These are phyloP conservation scores for Leishmania martiniquensis DNA, from an alignment of 208 protist genomes.

Conservation along the genomic window DNA sequence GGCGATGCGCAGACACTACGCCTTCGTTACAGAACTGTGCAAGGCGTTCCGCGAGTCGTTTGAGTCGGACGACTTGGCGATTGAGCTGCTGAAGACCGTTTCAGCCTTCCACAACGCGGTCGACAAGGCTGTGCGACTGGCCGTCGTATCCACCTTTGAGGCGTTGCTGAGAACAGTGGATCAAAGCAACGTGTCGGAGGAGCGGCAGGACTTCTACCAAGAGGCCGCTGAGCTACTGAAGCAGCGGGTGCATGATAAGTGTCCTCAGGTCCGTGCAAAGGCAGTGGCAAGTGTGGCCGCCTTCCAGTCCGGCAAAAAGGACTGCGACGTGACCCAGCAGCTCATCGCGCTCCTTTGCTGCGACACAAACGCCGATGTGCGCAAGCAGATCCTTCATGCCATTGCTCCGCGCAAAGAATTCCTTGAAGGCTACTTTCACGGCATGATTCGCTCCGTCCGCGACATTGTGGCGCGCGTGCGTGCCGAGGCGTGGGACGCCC, in stretches of 20 bases:
- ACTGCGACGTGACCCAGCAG: conserved; percentile 90
- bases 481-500: conserved; percentile 83
- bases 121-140: conserved; percentile 81
- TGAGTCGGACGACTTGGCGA: conserved; percentile 59
- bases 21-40: conserved; percentile 70
- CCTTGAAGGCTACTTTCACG: conserved; percentile 88
- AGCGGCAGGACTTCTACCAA: conserved; percentile 88
- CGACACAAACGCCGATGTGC: conserved; percentile 81
- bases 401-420: conserved; percentile 86
- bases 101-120: conserved; percentile 83
- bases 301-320: conserved; percentile 84
- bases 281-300: conserved; percentile 67
- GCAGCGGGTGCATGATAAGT: conserved; percentile 78
- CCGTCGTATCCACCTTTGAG: conserved; percentile 73
- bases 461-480: conserved; percentile 86
- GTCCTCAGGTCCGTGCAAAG: conserved; percentile 68
- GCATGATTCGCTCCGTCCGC: conserved; percentile 72
- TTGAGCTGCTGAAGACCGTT: conserved; percentile 58
- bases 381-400: conserved; percentile 71
- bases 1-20: conserved; percentile 76
- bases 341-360: conserved; percentile 82
- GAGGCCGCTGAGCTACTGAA: conserved; percentile 79
- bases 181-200: conserved; percentile 73
- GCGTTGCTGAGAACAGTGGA: conserved; percentile 80
- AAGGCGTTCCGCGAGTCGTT: conserved; percentile 66